phyloP scores from a whole-genome alignment of 768 basidiomycete genomes.

The Leccinum truebloodii region DNA sequence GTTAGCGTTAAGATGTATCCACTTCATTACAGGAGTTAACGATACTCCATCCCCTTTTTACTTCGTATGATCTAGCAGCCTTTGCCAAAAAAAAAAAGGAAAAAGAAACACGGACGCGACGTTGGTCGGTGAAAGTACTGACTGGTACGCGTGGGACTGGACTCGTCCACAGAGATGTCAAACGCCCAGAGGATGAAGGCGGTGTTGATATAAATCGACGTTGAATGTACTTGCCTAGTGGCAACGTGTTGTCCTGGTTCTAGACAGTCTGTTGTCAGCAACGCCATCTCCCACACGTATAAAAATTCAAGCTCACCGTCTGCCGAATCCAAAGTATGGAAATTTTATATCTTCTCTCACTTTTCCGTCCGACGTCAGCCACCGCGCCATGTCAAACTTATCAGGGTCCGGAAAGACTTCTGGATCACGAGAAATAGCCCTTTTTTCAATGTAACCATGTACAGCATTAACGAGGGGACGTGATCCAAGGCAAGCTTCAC shows the following conservation, averaged over 20 bases:
- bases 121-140: too few species aligned
- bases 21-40: too few species aligned
- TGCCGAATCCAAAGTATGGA: slow-evolving; percentile 54
- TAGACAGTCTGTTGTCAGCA: slow-evolving; percentile 16
- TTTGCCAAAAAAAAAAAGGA: too few species aligned
- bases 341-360: slow-evolving; percentile 48
- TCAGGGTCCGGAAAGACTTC: slow-evolving; percentile 38
- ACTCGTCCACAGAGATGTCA: slow-evolving; percentile 45
- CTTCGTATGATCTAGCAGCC: too few species aligned
- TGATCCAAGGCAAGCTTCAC: neutral
- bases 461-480: neutral
- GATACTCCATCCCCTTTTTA: too few species aligned
- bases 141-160: too few species aligned
- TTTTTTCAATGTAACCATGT: slow-evolving; percentile 6
- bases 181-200: slow-evolving; percentile 65
- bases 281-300: neutral
- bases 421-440: slow-evolving; percentile 40
- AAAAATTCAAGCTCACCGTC: slow-evolving; percentile 25
- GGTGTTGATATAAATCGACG: slow-evolving; percentile 59
- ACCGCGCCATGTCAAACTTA: slow-evolving; percentile 38
- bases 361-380: slow-evolving; percentile 18
- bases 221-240: slow-evolving; percentile 30
- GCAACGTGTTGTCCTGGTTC: slow-evolving; percentile 61
- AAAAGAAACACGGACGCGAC: too few species aligned
- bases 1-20: too few species aligned